Evolutionary conservation across 805 yeast genomes (phyloP).

Genomic region (Ogataea nonfermentans): DNA sequence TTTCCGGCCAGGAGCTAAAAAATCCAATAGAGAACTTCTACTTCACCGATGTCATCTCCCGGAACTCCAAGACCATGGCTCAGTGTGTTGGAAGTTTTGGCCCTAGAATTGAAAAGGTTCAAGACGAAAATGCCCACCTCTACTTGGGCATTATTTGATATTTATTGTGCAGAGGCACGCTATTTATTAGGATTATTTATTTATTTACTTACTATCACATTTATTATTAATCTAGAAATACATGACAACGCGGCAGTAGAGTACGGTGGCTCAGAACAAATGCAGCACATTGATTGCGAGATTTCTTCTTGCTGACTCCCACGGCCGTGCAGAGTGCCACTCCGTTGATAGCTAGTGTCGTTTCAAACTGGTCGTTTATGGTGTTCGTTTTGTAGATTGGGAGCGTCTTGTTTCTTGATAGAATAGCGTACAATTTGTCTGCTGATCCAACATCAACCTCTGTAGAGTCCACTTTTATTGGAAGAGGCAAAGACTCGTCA

Average conservation of each 20-base stretch:
- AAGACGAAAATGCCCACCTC: conserved; percentile 43
- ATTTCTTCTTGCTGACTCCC: conserved; percentile 38
- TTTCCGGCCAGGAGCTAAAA: conserved; percentile 46
- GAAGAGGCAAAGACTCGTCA: conserved; percentile 4
- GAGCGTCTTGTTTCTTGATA: conserved; percentile 20
- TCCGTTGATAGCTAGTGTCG: conserved; percentile 32
- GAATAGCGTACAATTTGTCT: conserved; percentile 33
- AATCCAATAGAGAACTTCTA: conserved; percentile 81
- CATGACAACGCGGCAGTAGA: conserved; percentile 20
- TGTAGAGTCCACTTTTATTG: conserved; percentile 12
- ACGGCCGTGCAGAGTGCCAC: conserved; percentile 33
- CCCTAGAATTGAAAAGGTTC: conserved; percentile 57
- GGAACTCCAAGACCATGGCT: conserved; percentile 90
- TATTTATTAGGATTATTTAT: conserved; percentile 10
- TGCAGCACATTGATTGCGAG: conserved; percentile 40
- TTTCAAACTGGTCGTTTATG: conserved; percentile 24
- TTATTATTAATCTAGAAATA: conserved; percentile 8
- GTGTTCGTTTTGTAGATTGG: conserved; percentile 34
- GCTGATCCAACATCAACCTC: conserved; percentile 26
- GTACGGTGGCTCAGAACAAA: conserved; percentile 26
- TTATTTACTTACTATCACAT: conserved; percentile 1
- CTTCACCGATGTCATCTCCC: conserved; percentile 83
- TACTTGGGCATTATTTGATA: conserved; percentile 32
- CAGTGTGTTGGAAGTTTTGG: conserved; percentile 75
- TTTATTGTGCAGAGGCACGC: conserved; percentile 6